phyloP scores from a whole-genome alignment of 768 basidiomycete genomes.

The Lyophyllum atratum region DNA sequence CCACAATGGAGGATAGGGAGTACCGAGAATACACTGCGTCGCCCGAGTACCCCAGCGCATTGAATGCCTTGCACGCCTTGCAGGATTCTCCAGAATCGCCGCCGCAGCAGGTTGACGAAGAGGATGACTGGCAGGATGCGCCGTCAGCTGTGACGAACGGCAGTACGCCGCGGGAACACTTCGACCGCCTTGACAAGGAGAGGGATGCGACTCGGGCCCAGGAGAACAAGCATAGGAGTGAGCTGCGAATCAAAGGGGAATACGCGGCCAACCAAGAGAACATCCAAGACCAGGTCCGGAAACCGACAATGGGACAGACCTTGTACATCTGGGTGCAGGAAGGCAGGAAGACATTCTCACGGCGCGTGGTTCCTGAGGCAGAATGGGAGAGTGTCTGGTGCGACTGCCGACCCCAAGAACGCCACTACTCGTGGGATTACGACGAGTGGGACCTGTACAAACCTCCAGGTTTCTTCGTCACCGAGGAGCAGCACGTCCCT shows the following conservation, averaged over 20 bases:
- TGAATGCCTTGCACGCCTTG: too few species aligned
- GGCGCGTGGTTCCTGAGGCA: neutral
- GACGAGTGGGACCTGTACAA: constrained; percentile 6
- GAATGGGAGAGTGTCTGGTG: neutral
- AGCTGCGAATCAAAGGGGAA: neutral
- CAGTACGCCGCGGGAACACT: neutral
- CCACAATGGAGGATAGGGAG: too few species aligned
- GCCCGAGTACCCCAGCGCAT: neutral
- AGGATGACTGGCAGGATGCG: neutral
- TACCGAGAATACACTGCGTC: neutral
- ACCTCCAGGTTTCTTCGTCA: neutral
- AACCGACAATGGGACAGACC: neutral
- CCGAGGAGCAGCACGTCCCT: neutral
- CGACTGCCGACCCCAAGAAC: neutral
- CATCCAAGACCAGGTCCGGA: neutral
- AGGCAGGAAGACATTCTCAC: neutral
- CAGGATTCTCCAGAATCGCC: too few species aligned
- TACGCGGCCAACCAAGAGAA: neutral
- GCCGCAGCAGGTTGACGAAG: too few species aligned
- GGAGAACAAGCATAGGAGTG: neutral
- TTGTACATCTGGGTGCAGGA: neutral
- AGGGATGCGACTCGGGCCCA: neutral
- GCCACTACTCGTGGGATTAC: neutral
- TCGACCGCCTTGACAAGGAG: neutral
- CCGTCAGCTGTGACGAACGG: neutral